phyloP scores from a whole-genome alignment of 306 rosid species.

The Vicia villosa region DNA sequence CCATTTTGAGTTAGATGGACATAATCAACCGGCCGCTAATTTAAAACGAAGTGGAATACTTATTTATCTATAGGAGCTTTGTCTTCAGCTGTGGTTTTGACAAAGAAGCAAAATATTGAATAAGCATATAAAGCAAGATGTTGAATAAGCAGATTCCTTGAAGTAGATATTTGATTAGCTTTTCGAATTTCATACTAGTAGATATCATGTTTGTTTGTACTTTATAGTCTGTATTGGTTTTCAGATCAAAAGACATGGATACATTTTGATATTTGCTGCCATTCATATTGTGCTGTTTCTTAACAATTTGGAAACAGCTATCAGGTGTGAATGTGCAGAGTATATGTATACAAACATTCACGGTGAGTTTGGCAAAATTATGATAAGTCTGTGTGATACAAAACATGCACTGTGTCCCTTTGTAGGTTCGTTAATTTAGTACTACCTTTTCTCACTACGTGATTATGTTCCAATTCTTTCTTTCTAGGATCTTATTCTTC shows the following conservation, averaged over 20 bases:
- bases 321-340: background rate
- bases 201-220: background rate
- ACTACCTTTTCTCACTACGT: too few species aligned
- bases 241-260: background rate
- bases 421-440: too few species aligned
- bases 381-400: too few species aligned
- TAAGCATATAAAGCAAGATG: conserved; percentile 9
- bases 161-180: background rate
- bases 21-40: conserved; percentile 41
- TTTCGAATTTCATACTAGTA: background rate
- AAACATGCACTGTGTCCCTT: too few species aligned
- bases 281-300: background rate
- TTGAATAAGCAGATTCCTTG: background rate
- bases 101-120: conserved; percentile 1
- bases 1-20: conserved; percentile 40
- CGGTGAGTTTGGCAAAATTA: too few species aligned
- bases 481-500: too few species aligned
- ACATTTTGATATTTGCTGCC: background rate
- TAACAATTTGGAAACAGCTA: background rate
- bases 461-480: too few species aligned
- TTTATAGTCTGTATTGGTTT: conserved; percentile 5
- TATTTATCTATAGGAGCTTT: background rate
- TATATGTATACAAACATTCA: background rate
- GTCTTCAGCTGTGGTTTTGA: conserved; percentile 11
- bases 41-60: conserved; percentile 3